Conservation (phyloP, 2,329 filamentous ascomycete genomes). For the Cladorrhinum sp. region DNA sequence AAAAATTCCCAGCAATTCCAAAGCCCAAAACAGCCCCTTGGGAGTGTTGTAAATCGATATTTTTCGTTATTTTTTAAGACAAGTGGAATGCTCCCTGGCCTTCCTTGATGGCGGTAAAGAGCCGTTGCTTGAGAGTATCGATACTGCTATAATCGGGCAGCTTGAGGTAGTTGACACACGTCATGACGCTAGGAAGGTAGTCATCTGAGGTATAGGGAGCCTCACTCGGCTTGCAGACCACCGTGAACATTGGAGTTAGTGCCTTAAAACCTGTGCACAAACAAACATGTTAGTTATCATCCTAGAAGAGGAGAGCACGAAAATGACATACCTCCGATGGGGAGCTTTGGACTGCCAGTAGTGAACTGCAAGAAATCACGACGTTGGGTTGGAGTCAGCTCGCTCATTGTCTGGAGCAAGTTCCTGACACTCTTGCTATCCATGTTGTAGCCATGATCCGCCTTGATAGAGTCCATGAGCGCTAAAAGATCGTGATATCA, state of each 20-base stretch:
- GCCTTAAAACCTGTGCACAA: conserved; percentile 77
- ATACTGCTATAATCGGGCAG: conserved; percentile 87
- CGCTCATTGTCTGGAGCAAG: conserved; percentile 89
- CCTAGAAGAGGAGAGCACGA: neutral
- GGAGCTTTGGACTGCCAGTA: conserved; percentile 94
- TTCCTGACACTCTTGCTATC: conserved; percentile 96
- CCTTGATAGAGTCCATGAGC: conserved; percentile 97
- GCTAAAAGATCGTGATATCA: conserved; percentile 50
- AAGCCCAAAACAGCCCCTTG: neutral
- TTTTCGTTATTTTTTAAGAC: conserved; percentile 52
- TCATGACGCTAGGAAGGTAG: conserved; percentile 99
- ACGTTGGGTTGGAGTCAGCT: conserved; percentile 69
- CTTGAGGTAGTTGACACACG: conserved; percentile 98
- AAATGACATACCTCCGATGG: conserved; percentile 77
- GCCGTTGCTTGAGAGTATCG: conserved; percentile 71
- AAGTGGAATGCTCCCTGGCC: conserved; percentile 97
- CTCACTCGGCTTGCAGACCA: conserved; percentile 98
- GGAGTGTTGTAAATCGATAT: too few species aligned
- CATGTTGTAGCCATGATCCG: conserved; percentile 97
- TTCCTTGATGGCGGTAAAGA: conserved; percentile 85
- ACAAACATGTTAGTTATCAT: conserved; percentile 28
- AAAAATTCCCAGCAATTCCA: neutral
- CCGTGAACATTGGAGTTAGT: conserved; percentile 96
- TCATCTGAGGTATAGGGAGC: conserved; percentile 91
- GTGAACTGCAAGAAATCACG: conserved; percentile 97